Evolutionary conservation across 768 basidiomycete genomes (phyloP), one percentile per base, ranked within the genome.

Genomic region (Leucogyrophana mollusca): DNA sequence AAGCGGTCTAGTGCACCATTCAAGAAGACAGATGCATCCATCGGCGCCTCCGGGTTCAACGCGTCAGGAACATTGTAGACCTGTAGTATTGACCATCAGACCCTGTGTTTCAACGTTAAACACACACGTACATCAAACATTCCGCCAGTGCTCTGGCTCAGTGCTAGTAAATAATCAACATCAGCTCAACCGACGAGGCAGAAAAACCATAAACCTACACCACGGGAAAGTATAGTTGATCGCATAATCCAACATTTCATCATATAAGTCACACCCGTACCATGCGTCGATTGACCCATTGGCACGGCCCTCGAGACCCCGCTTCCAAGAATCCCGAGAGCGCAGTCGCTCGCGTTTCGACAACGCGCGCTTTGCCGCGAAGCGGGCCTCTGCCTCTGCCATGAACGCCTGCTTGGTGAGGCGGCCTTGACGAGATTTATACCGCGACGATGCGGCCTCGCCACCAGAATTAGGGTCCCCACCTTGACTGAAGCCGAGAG

Each of bases 231-330:
- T 85, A 56, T 73, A 87, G 57, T 89, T 90, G 48, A 80, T 42
- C 13, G 85, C 83, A 52, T 88, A 88, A 62, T 88, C 86, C 24
- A 85, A 55, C 64, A 83, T 76, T 67, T 83, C 79, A 47, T 82
- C 77, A 39, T 78, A 73, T 9, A 87, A 58, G 45, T 79, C 70
- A 62, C 87, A 89, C 4, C 81, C 80, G 37, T 84, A 85, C 82
- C 79, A 80, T 22, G 77, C 61, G 54, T 83, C 75, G 38, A 84
- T 73, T 2, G 77, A 78, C 8, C 74, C 81, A 51, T 80, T 80
- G 1, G 76, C 62, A 24, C 78, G 68, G 20, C 62, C 65, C 18
- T 62, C 66, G 11, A 83, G 63, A 58, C 74, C 72, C 39, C 79
- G 69, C 56, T 79, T 84, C 57, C 63, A 62, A 20, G 47, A 57